A percentile compares a stretch with the other conserved stretches of the same genome.
phyloP scores from a whole-genome alignment of 805 yeast genomes.

The Nakazawaea laoshanensis region DNA sequence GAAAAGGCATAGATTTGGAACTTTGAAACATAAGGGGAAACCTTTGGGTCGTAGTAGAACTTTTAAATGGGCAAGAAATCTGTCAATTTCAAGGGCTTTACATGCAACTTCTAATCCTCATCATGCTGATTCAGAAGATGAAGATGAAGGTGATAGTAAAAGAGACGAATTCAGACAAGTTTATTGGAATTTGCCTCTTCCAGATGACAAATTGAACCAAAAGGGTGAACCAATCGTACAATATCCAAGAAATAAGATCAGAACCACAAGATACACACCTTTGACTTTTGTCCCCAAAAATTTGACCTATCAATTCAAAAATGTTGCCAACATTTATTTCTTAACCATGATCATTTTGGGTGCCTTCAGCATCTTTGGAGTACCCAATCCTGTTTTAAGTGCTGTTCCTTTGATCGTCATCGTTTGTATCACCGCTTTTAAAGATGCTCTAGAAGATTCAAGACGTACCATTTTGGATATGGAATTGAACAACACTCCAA shows the following conservation, averaged over 20 bases:
- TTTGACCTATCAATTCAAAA: constrained; percentile 43
- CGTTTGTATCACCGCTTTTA: constrained; percentile 63
- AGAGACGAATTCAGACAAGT: constrained; percentile 9
- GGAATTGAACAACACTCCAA: constrained; percentile 59
- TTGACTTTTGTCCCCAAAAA: constrained; percentile 50
- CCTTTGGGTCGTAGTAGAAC: constrained; percentile 58
- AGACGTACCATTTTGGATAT: constrained; percentile 55
- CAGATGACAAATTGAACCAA: constrained; percentile 35
- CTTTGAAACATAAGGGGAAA: constrained; percentile 68
- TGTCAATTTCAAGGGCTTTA: constrained; percentile 12
- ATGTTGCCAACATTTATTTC: constrained; percentile 55
- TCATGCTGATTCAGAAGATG: constrained; percentile 11
- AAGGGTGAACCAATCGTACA: constrained; percentile 24
- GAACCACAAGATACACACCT: constrained; percentile 59
- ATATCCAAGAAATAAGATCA: constrained; percentile 48
- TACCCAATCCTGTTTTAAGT: constrained; percentile 60
- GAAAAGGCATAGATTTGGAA: constrained; percentile 86
- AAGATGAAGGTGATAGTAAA: constrained; percentile 11
- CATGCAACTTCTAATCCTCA: constrained; percentile 14
- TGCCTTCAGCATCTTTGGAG: constrained; percentile 66
- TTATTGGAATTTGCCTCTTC: constrained; percentile 28
- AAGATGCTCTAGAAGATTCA: constrained; percentile 74
- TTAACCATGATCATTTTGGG: constrained; percentile 47
- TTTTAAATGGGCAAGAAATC: constrained; percentile 20
- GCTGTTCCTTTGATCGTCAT: constrained; percentile 79